A percentile compares a stretch with the other conserved stretches of the same genome.
phyloP scores from a whole-genome alignment of 2,329 filamentous ascomycete species.

The Aspergillus tanneri region DNA sequence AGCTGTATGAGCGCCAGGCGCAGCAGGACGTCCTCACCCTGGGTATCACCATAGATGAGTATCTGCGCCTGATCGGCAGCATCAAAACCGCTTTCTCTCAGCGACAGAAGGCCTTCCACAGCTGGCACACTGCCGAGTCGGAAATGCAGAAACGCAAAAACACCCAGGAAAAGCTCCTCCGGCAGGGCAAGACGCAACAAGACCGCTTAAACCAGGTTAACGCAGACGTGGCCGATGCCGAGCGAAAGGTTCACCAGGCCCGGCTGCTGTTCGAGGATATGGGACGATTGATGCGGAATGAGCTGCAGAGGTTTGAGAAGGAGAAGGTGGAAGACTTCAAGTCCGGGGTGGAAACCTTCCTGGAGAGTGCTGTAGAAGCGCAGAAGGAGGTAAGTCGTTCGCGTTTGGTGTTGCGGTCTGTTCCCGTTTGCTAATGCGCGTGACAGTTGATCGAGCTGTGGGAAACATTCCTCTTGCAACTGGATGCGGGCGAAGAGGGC shows the following conservation, averaged over 20 bases:
- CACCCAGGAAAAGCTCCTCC: conserved; percentile 88
- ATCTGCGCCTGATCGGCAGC: conserved; percentile 91
- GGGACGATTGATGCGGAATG: conserved; percentile 85
- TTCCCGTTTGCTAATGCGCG: conserved; percentile 27
- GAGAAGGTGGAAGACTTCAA: conserved; percentile 99
- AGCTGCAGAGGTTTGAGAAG: conserved; percentile 89
- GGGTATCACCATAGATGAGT: conserved; percentile 97
- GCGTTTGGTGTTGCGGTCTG: not conserved
- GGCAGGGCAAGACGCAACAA: conserved; percentile 93
- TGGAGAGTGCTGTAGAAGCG: conserved; percentile 94
- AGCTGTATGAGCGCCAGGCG: conserved; percentile 93
- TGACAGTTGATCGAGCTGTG: conserved; percentile 78
- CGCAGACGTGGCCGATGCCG: conserved; percentile 91
- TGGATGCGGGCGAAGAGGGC: conserved; percentile 88
- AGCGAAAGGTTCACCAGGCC: conserved; percentile 88
- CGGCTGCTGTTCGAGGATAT: conserved; percentile 93
- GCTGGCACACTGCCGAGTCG: conserved; percentile 87
- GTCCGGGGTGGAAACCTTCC: conserved; percentile 92
- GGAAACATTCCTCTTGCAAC: conserved; percentile 96
- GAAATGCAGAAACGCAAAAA: conserved; percentile 87
- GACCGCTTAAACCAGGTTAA: conserved; percentile 89
- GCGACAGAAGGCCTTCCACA: conserved; percentile 91
- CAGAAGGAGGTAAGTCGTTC: conserved; percentile 81
- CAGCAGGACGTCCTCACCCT: conserved; percentile 95
- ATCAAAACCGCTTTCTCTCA: conserved; percentile 92